These are phyloP conservation scores for Ceratocystiopsis minuta DNA, from an alignment of 2,329 filamentous ascomycete genomes.

Conservation along the genomic window DNA sequence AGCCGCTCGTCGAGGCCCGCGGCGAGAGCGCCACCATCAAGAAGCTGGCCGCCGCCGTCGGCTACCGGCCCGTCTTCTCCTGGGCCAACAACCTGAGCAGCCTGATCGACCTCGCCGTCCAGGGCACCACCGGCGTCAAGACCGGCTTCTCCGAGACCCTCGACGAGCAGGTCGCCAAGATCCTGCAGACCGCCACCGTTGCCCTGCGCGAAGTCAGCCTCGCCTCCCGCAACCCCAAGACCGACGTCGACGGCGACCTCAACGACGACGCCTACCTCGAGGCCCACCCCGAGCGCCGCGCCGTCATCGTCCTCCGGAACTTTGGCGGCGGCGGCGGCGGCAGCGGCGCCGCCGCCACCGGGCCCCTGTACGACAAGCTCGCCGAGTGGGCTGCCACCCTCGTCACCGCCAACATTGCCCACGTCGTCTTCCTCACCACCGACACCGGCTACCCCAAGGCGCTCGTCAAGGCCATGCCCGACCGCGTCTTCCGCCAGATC, in stretches of 20 bases:
- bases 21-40: slow-evolving; percentile 76
- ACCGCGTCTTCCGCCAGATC: slow-evolving; percentile 76
- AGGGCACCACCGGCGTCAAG: slow-evolving; percentile 86
- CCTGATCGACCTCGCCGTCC: slow-evolving; percentile 78
- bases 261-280: slow-evolving; percentile 79
- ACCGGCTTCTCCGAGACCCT: slow-evolving; percentile 86
- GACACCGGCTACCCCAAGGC: slow-evolving; percentile 81
- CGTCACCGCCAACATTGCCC: slow-evolving; percentile 74
- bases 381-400: slow-evolving; percentile 80
- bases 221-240: slow-evolving; percentile 42
- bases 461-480: slow-evolving; percentile 70
- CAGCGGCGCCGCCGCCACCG: slow-evolving; percentile 38
- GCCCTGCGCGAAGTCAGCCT: slow-evolving; percentile 67
- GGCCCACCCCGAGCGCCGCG: slow-evolving; percentile 65
- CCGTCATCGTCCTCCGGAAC: slow-evolving; percentile 80
- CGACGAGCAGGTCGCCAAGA: slow-evolving; percentile 76
- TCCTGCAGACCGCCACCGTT: slow-evolving; percentile 63
- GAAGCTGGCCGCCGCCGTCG: slow-evolving; percentile 63
- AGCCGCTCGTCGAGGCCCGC: slow-evolving; percentile 75
- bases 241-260: slow-evolving; percentile 34
- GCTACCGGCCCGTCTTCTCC: slow-evolving; percentile 83
- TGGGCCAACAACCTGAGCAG: slow-evolving; percentile 94
- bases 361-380: slow-evolving; percentile 56
- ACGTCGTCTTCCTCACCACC: slow-evolving; percentile 85
- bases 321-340: slow-evolving; percentile 67